Evolutionary conservation across 2,329 filamentous ascomycete species (phyloP), one percentile per base, ranked within the genome.

Genomic region (Phialocephala subalpina): DNA sequence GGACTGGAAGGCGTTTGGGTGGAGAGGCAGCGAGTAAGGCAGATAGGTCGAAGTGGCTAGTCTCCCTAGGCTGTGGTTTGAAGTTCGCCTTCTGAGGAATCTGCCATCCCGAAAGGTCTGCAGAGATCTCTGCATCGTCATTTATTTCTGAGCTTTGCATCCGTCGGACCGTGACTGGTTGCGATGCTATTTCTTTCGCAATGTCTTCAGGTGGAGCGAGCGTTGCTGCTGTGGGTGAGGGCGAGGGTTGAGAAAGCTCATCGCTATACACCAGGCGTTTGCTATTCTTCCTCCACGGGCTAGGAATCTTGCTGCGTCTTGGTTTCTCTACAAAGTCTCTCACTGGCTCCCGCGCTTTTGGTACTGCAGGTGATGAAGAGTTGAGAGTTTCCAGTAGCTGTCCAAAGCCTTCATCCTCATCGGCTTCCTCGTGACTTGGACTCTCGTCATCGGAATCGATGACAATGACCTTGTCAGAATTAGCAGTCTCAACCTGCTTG

Each of bases 71-170:
- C 8, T 69, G 68, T 35, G 76, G 74, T 9, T 72, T 69, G 56
- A 77, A 77, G 57, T 75, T 75, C 27, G 70, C 63, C 58, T 76
- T 77, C 55, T 77, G 75, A 18, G 74, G 74, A 33, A 75, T 74
- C 12, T 74, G 71, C 63, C 66, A 73, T 25, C 65, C 68, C 16
- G 73, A 73, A 6, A 74, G 57, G 29, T 75, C 71, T 27, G 65
- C 47, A 63, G 38, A 14, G 62, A 56, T 65, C 29, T 69, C 59
- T 12, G 47, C 29, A 18, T 64, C 53, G 33, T 69, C 68, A 52
- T 60, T 63, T 14, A 40, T 18, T 3, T 61, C 45, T 35, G 59
- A 29, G 4, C 22, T 55, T 3, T 29, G 45, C n/a, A 58, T 56
- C n/a, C 62, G 63, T 52, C 67, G 53, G 14, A 68, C 62, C 4